A percentile compares a stretch with the other conserved stretches of the same genome.
Conservation (phyloP, 2,329 filamentous ascomycete genomes). For the Colletotrichum kahawae region DNA sequence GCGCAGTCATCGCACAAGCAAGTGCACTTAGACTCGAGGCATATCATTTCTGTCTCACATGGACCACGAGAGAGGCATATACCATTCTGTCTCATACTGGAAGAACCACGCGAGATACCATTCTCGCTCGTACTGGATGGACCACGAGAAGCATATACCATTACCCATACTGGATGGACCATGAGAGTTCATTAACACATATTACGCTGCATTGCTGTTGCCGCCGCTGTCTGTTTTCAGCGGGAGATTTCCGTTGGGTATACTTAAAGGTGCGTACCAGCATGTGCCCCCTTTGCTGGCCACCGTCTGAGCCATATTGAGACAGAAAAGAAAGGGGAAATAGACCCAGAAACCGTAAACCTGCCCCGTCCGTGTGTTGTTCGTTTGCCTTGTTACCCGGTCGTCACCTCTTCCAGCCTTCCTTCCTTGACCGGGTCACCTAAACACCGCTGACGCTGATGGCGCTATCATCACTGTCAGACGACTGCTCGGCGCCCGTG, state of each 20-base stretch:
- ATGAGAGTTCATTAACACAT: not conserved
- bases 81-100: not conserved
- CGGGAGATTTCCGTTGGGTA: not conserved
- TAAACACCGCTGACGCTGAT: not conserved
- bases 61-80: not conserved
- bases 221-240: not conserved
- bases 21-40: not conserved
- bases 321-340: not conserved
- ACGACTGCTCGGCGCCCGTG: constrained; percentile 28
- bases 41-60: not conserved
- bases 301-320: not conserved
- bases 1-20: not conserved
- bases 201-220: not conserved
- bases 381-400: not conserved
- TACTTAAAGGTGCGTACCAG: not conserved
- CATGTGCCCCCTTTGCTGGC: not conserved
- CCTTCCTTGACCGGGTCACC: not conserved
- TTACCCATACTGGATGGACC: not conserved
- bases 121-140: too few relatives aligned
- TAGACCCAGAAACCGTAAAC: not conserved
- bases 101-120: not conserved
- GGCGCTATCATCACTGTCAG: constrained; percentile 38
- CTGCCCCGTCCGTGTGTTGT: not conserved
- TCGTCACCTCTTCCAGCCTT: not conserved
- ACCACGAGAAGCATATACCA: not conserved